phyloP scores from a whole-genome alignment of 331 rosid species.

The Arachis monticola region DNA sequence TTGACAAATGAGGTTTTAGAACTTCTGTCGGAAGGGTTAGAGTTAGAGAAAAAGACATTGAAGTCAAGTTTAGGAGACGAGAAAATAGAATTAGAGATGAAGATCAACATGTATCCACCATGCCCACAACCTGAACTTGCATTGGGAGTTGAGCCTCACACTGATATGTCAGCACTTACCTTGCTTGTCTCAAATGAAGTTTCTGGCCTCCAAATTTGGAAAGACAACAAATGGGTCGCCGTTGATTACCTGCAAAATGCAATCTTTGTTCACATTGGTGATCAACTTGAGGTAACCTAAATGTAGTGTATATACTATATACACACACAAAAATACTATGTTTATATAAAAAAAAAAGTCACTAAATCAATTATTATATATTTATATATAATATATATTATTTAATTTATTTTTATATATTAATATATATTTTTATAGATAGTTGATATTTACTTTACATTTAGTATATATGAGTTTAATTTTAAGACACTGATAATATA shows the following conservation, averaged over 20 bases:
- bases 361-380: no score
- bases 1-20: conserved; percentile 47
- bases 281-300: conserved; percentile 54
- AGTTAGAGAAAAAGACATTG: conserved; percentile 48
- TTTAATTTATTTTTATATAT: no score
- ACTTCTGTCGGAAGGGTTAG: conserved; percentile 63
- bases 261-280: conserved; percentile 62
- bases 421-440: no score
- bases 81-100: conserved; percentile 63
- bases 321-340: no score
- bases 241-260: conserved; percentile 52
- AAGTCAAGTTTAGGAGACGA: conserved; percentile 53
- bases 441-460: no score
- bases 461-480: no score
- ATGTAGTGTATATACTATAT: no score
- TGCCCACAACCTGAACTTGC: conserved; percentile 76
- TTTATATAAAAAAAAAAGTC: no score
- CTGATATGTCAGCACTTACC: conserved; percentile 73
- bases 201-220: conserved; percentile 65
- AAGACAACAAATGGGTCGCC: conserved; percentile 54
- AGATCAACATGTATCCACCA: conserved; percentile 75
- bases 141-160: conserved; percentile 76
- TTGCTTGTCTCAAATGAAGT: conserved; percentile 62
- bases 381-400: no score
- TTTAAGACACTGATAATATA: no score